Conservation (phyloP, 495 filamentous ascomycete species). For the Niebla homalea region DNA sequence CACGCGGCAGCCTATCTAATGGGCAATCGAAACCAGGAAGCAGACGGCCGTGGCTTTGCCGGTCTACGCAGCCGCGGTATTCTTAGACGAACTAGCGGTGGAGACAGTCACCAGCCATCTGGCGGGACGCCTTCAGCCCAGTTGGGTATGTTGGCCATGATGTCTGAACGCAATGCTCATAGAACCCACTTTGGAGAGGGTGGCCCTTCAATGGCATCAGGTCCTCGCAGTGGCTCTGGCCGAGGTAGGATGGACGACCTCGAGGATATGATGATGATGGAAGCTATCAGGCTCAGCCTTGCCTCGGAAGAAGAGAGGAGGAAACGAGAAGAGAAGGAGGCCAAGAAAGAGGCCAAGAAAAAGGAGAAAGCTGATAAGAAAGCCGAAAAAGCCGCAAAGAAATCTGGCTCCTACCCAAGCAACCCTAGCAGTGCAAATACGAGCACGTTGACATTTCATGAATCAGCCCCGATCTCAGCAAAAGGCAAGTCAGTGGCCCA, state of each 20-base stretch:
- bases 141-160: constrained; percentile 36
- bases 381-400: constrained; percentile 59
- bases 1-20: constrained; percentile 94
- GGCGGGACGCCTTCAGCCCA: constrained; percentile 33
- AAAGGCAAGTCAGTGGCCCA: constrained; percentile 68
- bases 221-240: constrained; percentile 44
- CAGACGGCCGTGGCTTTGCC: constrained; percentile 32
- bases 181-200: constrained; percentile 32
- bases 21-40: constrained; percentile 41
- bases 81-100: constrained; percentile 27
- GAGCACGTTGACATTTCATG: constrained; percentile 19
- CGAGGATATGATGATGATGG: constrained; percentile 97
- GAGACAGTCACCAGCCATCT: constrained; percentile 17
- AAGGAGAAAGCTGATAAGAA: constrained; percentile 75
- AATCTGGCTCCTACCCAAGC: constrained; percentile 41
- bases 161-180: constrained; percentile 33
- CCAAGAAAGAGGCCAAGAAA: constrained; percentile 66
- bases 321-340: constrained; percentile 67
- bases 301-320: constrained; percentile 83
- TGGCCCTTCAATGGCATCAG: constrained; percentile 28
- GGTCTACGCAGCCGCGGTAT: constrained; percentile 34
- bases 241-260: constrained; percentile 67
- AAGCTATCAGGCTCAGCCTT: constrained; percentile 79
- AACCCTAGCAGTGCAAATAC: constrained; percentile 30
- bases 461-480: constrained; percentile 21